Conservation (phyloP, 306 rosid species). For the Adenanthera pavonina region DNA sequence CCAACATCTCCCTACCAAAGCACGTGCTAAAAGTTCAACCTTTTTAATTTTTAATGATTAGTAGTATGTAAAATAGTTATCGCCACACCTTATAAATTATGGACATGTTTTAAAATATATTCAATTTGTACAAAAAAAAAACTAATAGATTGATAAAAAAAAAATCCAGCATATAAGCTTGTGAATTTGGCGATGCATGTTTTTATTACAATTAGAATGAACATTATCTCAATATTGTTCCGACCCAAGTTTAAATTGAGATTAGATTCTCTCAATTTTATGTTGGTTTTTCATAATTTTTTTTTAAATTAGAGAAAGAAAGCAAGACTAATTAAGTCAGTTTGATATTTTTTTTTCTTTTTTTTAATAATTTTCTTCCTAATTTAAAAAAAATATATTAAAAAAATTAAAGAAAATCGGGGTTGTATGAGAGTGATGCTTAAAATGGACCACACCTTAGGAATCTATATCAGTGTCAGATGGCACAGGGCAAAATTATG, state of each 20-base stretch:
- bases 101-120: not conserved
- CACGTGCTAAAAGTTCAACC: constrained; percentile 35
- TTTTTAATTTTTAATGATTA: constrained; percentile 8
- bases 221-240: not conserved
- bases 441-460: constrained; percentile 42
- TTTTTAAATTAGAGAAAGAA: not conserved
- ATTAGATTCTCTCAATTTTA: not conserved
- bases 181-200: no score
- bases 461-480: constrained; percentile 18
- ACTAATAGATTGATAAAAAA: no score
- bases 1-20: not conserved
- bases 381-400: no score
- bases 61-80: constrained; percentile 9
- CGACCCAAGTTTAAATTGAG: not conserved
- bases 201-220: no score
- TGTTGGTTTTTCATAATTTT: not conserved
- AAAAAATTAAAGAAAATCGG: no score
- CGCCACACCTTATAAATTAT: constrained; percentile 2
- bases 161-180: no score
- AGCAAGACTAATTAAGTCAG: not conserved
- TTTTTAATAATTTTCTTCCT: no score
- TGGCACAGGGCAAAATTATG: constrained; percentile 28
- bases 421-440: not conserved
- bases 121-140: no score
- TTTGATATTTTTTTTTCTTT: not conserved